A percentile compares a stretch with the other conserved stretches of the same genome.
These are phyloP conservation scores for Vachellia pachyceras DNA, from an alignment of 306 rosid species.

Conservation along the genomic window DNA sequence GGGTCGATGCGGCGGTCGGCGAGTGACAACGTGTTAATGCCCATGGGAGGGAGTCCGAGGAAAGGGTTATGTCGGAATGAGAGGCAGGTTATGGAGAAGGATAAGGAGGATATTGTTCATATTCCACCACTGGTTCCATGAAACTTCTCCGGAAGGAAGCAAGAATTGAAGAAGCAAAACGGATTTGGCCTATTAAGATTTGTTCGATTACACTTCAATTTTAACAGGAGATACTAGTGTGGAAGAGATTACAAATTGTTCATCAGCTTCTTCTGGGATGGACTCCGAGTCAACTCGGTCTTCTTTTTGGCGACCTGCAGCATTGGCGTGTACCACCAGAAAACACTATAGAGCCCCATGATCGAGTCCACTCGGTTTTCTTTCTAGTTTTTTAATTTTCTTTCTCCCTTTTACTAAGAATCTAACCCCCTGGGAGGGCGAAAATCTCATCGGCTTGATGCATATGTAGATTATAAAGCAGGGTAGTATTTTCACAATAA, in stretches of 20 bases:
- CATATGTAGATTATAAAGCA: background rate
- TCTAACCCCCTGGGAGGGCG: background rate
- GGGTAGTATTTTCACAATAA: constrained; percentile 9
- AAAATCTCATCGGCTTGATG: background rate
- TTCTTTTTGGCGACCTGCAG: background rate
- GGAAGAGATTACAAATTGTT: background rate
- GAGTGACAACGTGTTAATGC: constrained; percentile 46
- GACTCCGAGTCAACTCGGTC: constrained; percentile 41
- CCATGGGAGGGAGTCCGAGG: constrained; percentile 20
- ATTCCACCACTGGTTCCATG: constrained; percentile 27
- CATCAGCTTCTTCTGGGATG: background rate
- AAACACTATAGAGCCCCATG: background rate
- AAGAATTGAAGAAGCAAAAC: background rate
- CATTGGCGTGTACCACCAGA: background rate
- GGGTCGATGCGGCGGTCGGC: constrained; percentile 50
- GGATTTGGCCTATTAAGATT: background rate
- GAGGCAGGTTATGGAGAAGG: constrained; percentile 3
- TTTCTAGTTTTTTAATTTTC: background rate
- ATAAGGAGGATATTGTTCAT: constrained; percentile 10
- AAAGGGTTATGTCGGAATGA: constrained; percentile 45
- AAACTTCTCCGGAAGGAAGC: background rate
- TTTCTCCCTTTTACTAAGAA: background rate
- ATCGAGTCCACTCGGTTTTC: constrained; percentile 38
- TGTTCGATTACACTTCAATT: constrained; percentile 34
- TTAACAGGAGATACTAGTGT: background rate